A percentile compares a stretch with the other conserved stretches of the same genome.
Conservation (phyloP, 805 yeast genomes). For the Saccharomycopsis babjevae region DNA sequence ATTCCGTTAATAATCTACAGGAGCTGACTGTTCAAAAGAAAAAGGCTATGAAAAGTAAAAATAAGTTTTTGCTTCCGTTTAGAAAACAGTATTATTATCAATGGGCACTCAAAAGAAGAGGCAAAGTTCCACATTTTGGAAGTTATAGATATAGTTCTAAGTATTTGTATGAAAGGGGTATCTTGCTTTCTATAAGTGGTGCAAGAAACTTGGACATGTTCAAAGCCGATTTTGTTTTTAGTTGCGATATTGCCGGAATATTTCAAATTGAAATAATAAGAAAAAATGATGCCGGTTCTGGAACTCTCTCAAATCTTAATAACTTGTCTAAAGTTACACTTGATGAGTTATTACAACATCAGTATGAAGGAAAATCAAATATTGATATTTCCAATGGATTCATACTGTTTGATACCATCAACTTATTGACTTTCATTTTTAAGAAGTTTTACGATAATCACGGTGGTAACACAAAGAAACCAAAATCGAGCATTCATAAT, state of each 20-base stretch:
- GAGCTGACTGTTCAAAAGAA: slow-evolving; percentile 28
- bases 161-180: slow-evolving; percentile 62
- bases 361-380: slow-evolving; percentile 52
- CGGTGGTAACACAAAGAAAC: neutral
- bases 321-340: slow-evolving; percentile 42
- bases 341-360: slow-evolving; percentile 62
- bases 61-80: slow-evolving; percentile 30
- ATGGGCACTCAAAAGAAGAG: slow-evolving; percentile 54
- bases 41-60: slow-evolving; percentile 25
- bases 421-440: slow-evolving; percentile 59
- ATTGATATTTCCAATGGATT: slow-evolving; percentile 55
- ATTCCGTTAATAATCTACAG: slow-evolving; percentile 41
- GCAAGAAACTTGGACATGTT: slow-evolving; percentile 39
- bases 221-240: slow-evolving; percentile 62
- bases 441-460: slow-evolving; percentile 54
- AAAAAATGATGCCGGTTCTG: neutral
- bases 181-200: slow-evolving; percentile 52
- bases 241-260: slow-evolving; percentile 62
- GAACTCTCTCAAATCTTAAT: neutral
- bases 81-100: slow-evolving; percentile 71
- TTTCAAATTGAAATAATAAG: slow-evolving; percentile 56
- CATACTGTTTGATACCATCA: slow-evolving; percentile 60
- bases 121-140: slow-evolving; percentile 65
- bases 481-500: neutral
- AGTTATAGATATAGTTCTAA: slow-evolving; percentile 68